Percentiles rank a stretch among this genome's conserved stretches.
Evolutionary conservation across 1,284 basidiomycete species (phyloP).

Genomic region (Apiotrichum domesticum): DNA sequence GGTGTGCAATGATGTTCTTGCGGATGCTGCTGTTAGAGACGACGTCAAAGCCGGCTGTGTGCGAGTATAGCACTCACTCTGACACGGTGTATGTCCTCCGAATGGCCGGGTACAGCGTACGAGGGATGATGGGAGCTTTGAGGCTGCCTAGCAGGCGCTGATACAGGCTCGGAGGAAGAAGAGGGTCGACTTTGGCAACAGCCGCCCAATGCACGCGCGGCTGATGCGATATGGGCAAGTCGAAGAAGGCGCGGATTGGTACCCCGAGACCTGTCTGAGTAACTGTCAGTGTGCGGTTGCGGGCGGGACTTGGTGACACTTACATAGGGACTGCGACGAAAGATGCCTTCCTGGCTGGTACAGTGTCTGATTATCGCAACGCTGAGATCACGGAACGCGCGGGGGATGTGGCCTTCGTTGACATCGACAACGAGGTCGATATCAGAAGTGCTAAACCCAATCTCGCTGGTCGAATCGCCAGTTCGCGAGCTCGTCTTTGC

Average conservation of each 20-base stretch:
- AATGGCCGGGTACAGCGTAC: constrained; percentile 19
- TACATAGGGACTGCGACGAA: constrained; percentile 31
- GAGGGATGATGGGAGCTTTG: constrained; percentile 18
- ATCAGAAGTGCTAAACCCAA: not conserved
- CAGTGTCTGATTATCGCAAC: constrained; percentile 28
- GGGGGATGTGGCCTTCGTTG: constrained; percentile 18
- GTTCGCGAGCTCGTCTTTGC: too few relatives aligned
- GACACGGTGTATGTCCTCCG: constrained; percentile 7
- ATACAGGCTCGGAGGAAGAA: constrained; percentile 25
- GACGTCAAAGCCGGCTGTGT: not conserved
- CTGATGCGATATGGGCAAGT: constrained; percentile 23
- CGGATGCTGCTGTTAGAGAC: constrained; percentile 15
- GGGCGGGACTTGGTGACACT: not conserved
- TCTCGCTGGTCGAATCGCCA: too few relatives aligned
- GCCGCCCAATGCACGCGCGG: constrained; percentile 30
- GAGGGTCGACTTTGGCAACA: constrained; percentile 29
- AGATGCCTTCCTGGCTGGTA: constrained; percentile 31
- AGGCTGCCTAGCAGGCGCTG: constrained; percentile 4
- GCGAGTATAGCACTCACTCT: constrained; percentile 16
- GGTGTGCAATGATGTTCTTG: constrained; percentile 15
- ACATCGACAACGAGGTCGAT: constrained; percentile 20
- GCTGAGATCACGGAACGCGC: constrained; percentile 20
- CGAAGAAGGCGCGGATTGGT: constrained; percentile 20
- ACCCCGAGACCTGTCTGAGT: constrained; percentile 19
- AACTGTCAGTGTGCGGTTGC: not conserved